phyloP scores from a whole-genome alignment of 192 early-diverging fungal genomes.

The Backusella westeae region DNA sequence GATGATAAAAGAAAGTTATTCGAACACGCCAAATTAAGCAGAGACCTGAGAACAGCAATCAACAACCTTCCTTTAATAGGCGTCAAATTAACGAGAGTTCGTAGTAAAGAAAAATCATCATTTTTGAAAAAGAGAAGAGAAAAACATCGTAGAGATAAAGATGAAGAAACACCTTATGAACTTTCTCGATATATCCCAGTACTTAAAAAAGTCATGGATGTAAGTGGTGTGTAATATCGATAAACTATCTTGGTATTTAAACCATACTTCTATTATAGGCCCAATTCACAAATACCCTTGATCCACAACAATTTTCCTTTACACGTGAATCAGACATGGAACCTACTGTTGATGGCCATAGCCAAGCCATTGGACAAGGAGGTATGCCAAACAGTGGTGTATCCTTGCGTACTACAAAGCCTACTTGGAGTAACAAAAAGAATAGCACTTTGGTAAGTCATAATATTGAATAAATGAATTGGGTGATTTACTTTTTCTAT shows the following conservation, averaged over 20 bases:
- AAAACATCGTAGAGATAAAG: constrained; percentile 47
- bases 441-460: constrained; percentile 13
- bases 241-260: no score
- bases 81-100: constrained; percentile 52
- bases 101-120: constrained; percentile 48
- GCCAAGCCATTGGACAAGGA: constrained; percentile 11
- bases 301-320: constrained; percentile 62
- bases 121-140: constrained; percentile 42
- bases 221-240: not conserved
- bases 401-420: constrained; percentile 37
- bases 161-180: constrained; percentile 64
- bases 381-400: constrained; percentile 33
- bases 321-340: constrained; percentile 49
- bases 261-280: constrained; percentile 33
- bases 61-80: constrained; percentile 71
- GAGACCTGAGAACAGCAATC: constrained; percentile 72
- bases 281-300: constrained; percentile 47
- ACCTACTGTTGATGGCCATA: constrained; percentile 20
- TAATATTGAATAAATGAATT: not conserved
- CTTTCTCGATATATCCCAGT: constrained; percentile 75
- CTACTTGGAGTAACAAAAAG: constrained; percentile 20
- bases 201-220: constrained; percentile 59
- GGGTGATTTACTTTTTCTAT: not conserved
- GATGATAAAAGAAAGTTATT: constrained; percentile 72
- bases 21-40: constrained; percentile 65